Conservation (phyloP, 1,284 basidiomycete species). For the Pseudozyma sp. region DNA sequence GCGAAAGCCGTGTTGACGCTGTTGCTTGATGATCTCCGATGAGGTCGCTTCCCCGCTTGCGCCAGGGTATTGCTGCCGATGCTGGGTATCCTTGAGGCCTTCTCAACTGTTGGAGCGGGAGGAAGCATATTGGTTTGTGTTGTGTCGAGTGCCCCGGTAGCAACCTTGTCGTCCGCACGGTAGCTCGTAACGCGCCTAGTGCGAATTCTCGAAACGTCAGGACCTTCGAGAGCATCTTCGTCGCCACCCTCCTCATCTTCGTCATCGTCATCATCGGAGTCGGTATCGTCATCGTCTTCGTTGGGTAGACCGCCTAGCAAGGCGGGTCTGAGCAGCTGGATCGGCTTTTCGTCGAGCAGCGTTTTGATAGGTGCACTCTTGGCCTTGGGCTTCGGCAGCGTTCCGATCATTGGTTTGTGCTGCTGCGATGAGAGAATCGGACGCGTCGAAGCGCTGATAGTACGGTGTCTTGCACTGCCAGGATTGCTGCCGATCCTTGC, state of each 20-base stretch:
- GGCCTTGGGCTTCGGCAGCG: constrained; percentile 23
- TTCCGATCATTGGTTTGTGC: constrained; percentile 33
- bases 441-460: constrained; percentile 12
- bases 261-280: constrained; percentile 10
- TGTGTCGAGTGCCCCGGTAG: background rate
- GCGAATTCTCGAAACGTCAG: constrained; percentile 36
- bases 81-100: constrained; percentile 27
- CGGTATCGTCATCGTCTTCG: background rate
- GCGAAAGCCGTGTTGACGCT: background rate
- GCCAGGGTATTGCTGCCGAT: constrained; percentile 10
- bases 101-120: background rate
- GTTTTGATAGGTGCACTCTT: constrained; percentile 18
- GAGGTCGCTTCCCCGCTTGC: background rate
- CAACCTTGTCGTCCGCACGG: background rate
- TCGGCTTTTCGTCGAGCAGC: constrained; percentile 24
- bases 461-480: constrained; percentile 12
- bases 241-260: background rate
- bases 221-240: constrained; percentile 17
- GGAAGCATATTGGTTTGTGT: constrained; percentile 2
- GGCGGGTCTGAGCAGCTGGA: background rate
- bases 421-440: background rate
- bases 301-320: background rate
- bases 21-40: constrained; percentile 17
- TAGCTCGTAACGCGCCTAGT: constrained; percentile 10
- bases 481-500: background rate